A percentile compares a stretch with the other conserved stretches of the same genome.
Evolutionary conservation across 2,329 filamentous ascomycete genomes (phyloP).

Genomic region (Scolecobasidium constrictum): DNA sequence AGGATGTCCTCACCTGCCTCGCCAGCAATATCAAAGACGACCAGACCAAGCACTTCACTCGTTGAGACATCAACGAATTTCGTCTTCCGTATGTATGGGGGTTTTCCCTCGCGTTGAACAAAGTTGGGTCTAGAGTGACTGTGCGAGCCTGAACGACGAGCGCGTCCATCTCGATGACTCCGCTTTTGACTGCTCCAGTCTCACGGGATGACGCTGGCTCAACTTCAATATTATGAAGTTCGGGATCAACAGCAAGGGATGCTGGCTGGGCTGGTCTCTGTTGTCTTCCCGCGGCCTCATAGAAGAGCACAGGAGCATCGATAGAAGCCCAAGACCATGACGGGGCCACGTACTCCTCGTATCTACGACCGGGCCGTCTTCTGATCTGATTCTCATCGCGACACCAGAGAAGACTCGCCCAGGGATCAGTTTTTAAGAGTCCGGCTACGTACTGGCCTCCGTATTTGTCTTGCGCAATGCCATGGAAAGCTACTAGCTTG

Average conservation of each 20-base stretch:
- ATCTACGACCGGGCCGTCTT: neutral
- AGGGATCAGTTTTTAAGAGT: neutral
- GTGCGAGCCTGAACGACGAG: neutral
- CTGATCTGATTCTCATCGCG: conserved; percentile 1
- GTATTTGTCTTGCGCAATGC: neutral
- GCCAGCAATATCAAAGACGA: neutral
- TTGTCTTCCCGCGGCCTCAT: neutral
- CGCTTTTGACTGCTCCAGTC: neutral
- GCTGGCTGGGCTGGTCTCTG: neutral
- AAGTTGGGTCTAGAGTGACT: neutral
- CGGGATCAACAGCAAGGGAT: neutral
- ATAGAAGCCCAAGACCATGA: neutral
- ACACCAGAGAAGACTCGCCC: conserved; percentile 2
- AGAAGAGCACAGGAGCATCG: neutral
- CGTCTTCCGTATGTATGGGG: neutral
- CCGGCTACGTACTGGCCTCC: neutral
- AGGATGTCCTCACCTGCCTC: neutral
- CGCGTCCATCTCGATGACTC: neutral
- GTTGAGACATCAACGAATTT: neutral
- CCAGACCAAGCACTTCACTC: neutral
- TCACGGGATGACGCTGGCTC: neutral
- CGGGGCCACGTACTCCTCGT: neutral
- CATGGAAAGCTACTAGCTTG: neutral
- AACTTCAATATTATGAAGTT: neutral
- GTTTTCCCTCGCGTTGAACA: neutral